Evolutionary conservation across 257 asterid genomes (phyloP).

Genomic region (Verbena officinalis): DNA sequence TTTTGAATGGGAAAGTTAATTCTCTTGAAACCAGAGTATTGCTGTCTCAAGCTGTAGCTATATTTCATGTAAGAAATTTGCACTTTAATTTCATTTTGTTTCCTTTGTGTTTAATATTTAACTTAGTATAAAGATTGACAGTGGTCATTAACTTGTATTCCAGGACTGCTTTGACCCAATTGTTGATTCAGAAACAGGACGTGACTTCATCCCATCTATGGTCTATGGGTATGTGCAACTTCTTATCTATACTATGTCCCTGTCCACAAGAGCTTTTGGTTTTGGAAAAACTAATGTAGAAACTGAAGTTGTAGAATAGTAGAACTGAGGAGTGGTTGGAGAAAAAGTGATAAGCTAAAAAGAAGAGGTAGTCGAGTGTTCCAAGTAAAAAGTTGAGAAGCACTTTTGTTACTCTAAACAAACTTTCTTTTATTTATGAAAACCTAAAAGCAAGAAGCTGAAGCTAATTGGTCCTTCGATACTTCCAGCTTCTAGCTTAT

Average conservation of each 20-base stretch:
- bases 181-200: conserved; percentile 92
- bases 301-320: no score
- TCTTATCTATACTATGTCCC: not conserved
- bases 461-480: no score
- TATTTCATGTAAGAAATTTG: conserved; percentile 79
- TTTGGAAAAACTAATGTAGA: no score
- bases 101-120: not conserved
- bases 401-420: no score
- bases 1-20: conserved; percentile 75
- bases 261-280: no score
- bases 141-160: conserved; percentile 33
- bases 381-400: no score
- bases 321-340: no score
- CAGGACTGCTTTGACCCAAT: conserved; percentile 97
- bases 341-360: no score
- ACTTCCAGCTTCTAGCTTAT: no score
- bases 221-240: conserved; percentile 77
- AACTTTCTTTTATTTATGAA: no score
- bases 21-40: conserved; percentile 82
- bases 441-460: no score
- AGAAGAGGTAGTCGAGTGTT: no score
- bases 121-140: conserved; percentile 2
- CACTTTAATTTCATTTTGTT: conserved; percentile 11
- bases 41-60: conserved; percentile 88
- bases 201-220: conserved; percentile 97